These are phyloP conservation scores for Pterulicium gracile DNA, from an alignment of 1,284 basidiomycete species.

Conservation along the genomic window DNA sequence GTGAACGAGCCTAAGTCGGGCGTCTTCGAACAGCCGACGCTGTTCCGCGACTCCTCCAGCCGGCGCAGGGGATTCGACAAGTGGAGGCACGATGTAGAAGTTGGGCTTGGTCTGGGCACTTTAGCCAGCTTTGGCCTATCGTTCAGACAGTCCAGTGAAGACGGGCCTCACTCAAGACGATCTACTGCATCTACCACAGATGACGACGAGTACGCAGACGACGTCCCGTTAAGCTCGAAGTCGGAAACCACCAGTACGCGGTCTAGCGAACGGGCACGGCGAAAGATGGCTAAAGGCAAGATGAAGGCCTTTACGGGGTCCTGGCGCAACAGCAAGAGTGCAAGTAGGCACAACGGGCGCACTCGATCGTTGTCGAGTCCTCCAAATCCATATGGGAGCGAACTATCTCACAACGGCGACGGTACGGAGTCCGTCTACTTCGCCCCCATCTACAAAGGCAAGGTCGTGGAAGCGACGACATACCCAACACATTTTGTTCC, in stretches of 20 bases:
- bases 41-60: conserved; percentile 10
- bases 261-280: conserved; percentile 20
- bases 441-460: background rate
- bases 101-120: conserved; percentile 14
- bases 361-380: background rate
- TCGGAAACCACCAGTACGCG: conserved; percentile 19
- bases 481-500: too few species aligned
- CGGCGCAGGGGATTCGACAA: conserved; percentile 24
- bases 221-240: conserved; percentile 17
- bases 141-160: conserved; percentile 27
- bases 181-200: conserved; percentile 19
- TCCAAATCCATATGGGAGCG: too few species aligned
- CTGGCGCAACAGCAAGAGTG: background rate
- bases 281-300: background rate
- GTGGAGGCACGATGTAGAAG: conserved; percentile 30
- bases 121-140: conserved; percentile 23
- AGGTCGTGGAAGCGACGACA: background rate
- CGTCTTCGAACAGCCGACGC: background rate
- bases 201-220: conserved; percentile 16
- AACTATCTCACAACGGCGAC: background rate
- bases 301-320: background rate
- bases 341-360: background rate
- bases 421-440: background rate
- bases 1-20: background rate
- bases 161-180: background rate